Conservation (phyloP, 768 basidiomycete genomes). For the Trametes maxima region DNA sequence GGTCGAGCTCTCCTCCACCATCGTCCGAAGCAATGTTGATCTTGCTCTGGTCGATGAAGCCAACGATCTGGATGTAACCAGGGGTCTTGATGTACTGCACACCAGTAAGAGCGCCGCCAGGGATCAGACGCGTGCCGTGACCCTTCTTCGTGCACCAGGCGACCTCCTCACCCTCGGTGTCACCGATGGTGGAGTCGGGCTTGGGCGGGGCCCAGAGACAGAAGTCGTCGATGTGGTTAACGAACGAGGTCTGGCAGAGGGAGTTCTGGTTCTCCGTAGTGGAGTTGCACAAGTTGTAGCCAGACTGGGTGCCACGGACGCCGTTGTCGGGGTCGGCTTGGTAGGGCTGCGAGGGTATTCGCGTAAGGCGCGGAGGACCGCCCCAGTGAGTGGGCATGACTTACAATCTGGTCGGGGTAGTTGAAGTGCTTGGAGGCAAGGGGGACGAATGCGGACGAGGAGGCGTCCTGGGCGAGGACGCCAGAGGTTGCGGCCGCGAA, state of each 20-base stretch:
- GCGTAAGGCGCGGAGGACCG: not conserved
- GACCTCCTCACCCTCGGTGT: conserved; percentile 71
- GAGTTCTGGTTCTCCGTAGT: conserved; percentile 64
- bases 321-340: conserved; percentile 45
- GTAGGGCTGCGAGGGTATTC: conserved; percentile 43
- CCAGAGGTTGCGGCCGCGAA: conserved; percentile 30
- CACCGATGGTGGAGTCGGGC: conserved; percentile 57
- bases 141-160: conserved; percentile 77
- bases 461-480: conserved; percentile 28
- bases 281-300: conserved; percentile 70
- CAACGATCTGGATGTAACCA: conserved; percentile 62
- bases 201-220: conserved; percentile 64
- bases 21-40: conserved; percentile 58
- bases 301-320: conserved; percentile 58
- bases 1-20: conserved; percentile 77
- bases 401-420: conserved; percentile 29
- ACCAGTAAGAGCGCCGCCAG: conserved; percentile 62
- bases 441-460: conserved; percentile 31
- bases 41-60: conserved; percentile 61
- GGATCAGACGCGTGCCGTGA: conserved; percentile 74
- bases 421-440: conserved; percentile 31
- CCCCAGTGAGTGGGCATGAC: not conserved
- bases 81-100: conserved; percentile 64
- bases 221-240: conserved; percentile 67
- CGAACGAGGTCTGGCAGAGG: conserved; percentile 68